phyloP scores from a whole-genome alignment of 2,329 filamentous ascomycete species.

The Albophoma yamanashiensis region DNA sequence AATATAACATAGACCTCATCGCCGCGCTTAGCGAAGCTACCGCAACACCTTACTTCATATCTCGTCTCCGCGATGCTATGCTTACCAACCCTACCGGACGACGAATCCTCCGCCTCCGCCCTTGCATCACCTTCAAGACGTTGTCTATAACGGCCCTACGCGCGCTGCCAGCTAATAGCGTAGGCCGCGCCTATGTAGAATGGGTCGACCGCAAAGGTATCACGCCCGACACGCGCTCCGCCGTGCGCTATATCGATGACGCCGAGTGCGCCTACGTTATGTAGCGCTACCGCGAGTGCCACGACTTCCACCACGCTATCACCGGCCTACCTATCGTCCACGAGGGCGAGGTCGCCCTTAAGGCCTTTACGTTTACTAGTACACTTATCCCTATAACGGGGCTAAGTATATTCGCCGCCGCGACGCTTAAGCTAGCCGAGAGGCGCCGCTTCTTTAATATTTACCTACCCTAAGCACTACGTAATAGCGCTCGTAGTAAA shows the following conservation, averaged over 20 bases:
- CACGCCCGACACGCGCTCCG: slow-evolving; percentile 74
- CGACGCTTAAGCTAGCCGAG: slow-evolving; percentile 76
- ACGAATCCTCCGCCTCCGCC: slow-evolving; percentile 81
- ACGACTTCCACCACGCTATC: slow-evolving; percentile 95
- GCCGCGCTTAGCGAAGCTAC: slow-evolving; percentile 88
- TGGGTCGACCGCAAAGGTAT: slow-evolving; percentile 96
- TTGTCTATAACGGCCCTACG: slow-evolving; percentile 60
- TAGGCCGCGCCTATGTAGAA: slow-evolving; percentile 72
- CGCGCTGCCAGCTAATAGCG: slow-evolving; percentile 56
- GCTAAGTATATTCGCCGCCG: slow-evolving; percentile 72
- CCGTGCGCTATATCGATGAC: slow-evolving; percentile 85
- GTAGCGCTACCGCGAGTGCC: slow-evolving; percentile 94
- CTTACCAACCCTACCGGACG: slow-evolving; percentile 73
- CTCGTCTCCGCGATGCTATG: slow-evolving; percentile 86
- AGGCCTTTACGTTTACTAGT: slow-evolving; percentile 95
- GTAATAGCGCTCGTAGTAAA: slow-evolving; percentile 65
- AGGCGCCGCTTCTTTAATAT: slow-evolving; percentile 60
- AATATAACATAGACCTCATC: slow-evolving; percentile 62
- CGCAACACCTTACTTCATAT: slow-evolving; percentile 88
- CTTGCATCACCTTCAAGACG: slow-evolving; percentile 72
- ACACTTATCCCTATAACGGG: slow-evolving; percentile 93
- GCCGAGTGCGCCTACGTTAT: slow-evolving; percentile 96
- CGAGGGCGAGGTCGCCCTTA: slow-evolving; percentile 94
- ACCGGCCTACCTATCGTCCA: slow-evolving; percentile 82
- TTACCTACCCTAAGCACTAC: slow-evolving; percentile 84